Evolutionary conservation across 805 yeast genomes (phyloP), one percentile per base, ranked within the genome.

Genomic region (Pichia phayaonensis): DNA sequence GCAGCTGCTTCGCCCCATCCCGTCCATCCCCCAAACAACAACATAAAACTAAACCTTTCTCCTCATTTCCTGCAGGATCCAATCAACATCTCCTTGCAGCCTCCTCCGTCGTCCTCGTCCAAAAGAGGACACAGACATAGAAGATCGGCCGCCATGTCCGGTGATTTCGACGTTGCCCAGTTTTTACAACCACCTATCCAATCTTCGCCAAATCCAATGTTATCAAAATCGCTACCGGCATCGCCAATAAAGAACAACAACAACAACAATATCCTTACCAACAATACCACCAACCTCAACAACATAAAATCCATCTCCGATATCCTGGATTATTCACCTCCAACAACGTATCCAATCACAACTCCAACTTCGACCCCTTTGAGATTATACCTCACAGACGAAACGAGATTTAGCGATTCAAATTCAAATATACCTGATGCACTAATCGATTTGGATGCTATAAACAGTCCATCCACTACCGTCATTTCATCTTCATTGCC

Each of bases 141-240:
- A 60, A 71, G 96, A 47, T 88, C 96, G 0, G 90, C 92, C 22
- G 96, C 96, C 0, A 83, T 89, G 8, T 85, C 94, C 10, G 94
- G 94, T 4, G 96, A 89, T 63, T 85, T 87, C 62, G 94, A 86
- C 58, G 60, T 39, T 47, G 59, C 48, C 55, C 58, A 4, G 43
- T 62, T 8, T 45, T 40, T 61, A 13, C 59, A 55, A 23, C 42
- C 56, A 10, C 48, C 56, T 22, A 57, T 21, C 45, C 54, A 26
- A n/a, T 52, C 42, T 29, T 49, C 20, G n/a, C 52, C 21, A 5
- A 26, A 26, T 55, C 64, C 21, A 51, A 59, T 49, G 26, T 10
- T 42, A 18, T 50, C 54, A 15, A 48, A 47, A 31, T 59, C 63
- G 2, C 29, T 56, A 23, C 54, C 57, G 26, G 57, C 59, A 20